phyloP scores from a whole-genome alignment of 371 early-diverging fungal genomes.

The Apophysomyces ossiformis region DNA sequence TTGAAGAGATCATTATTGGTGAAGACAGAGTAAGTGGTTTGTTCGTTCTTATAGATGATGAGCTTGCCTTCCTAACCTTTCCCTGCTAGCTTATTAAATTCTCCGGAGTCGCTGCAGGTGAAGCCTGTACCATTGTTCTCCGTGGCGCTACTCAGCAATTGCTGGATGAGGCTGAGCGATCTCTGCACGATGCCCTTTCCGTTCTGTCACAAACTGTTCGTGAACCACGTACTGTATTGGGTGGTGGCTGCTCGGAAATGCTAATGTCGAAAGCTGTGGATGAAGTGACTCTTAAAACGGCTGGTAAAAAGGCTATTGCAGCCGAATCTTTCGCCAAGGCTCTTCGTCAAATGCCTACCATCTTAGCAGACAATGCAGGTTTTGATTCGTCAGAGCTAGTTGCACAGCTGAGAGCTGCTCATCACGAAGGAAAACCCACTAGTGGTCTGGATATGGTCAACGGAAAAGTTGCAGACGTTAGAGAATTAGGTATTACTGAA shows the following conservation, averaged over 20 bases:
- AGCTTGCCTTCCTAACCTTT: no score
- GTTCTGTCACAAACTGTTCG: constrained; percentile 96
- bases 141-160: constrained; percentile 98
- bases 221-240: constrained; percentile 96
- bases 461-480: constrained; percentile 86
- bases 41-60: no score
- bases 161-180: constrained; percentile 99
- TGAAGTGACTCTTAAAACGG: constrained; percentile 87
- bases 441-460: constrained; percentile 93
- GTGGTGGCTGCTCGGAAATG: constrained; percentile 98
- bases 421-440: constrained; percentile 82
- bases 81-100: constrained; percentile 85
- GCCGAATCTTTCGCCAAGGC: constrained; percentile 97
- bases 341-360: constrained; percentile 96
- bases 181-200: constrained; percentile 98
- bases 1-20: constrained; percentile 98
- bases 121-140: constrained; percentile 98
- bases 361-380: constrained; percentile 99
- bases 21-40: constrained; percentile 76
- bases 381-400: constrained; percentile 96
- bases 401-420: constrained; percentile 90
- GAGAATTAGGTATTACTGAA: constrained; percentile 94
- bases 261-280: constrained; percentile 97
- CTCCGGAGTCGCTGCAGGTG: constrained; percentile 94
- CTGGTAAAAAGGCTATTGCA: constrained; percentile 98